phyloP scores from a whole-genome alignment of 805 yeast species.

The Teunomyces atbi region DNA sequence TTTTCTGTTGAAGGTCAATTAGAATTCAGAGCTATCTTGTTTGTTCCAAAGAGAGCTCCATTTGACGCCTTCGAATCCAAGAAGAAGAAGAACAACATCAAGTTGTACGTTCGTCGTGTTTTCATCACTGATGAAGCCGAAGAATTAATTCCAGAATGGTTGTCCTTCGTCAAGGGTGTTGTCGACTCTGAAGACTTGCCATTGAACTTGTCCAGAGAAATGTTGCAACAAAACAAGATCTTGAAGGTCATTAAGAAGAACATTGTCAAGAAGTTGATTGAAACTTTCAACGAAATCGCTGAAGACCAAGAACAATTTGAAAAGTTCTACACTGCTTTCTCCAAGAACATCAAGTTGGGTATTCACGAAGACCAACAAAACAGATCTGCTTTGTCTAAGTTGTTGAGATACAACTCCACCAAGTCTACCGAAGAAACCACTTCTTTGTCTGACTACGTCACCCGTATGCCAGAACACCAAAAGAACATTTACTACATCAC shows the following conservation, averaged over 20 bases:
- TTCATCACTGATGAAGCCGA: slow-evolving; percentile 99
- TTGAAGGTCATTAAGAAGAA: slow-evolving; percentile 99
- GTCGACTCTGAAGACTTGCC: slow-evolving; percentile 99
- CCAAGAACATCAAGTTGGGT: slow-evolving; percentile 98
- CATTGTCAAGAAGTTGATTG: slow-evolving; percentile 96
- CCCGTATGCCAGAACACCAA: slow-evolving; percentile 99
- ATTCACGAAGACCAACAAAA: slow-evolving; percentile 98
- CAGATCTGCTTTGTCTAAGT: slow-evolving; percentile 93
- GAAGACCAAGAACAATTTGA: slow-evolving; percentile 98
- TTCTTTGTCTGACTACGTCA: slow-evolving; percentile 93
- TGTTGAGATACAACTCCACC: slow-evolving; percentile 95
- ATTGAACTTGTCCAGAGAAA: slow-evolving; percentile 98
- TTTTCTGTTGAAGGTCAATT: slow-evolving; percentile 99
- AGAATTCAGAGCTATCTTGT: slow-evolving; percentile 97
- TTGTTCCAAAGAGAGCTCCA: slow-evolving; percentile 99
- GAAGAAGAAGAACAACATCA: slow-evolving; percentile 99
- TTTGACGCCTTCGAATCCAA: slow-evolving; percentile 96
- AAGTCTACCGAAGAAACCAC: slow-evolving; percentile 92
- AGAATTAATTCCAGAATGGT: slow-evolving; percentile 99
- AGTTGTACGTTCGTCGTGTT: slow-evolving; percentile 98
- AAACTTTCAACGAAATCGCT: slow-evolving; percentile 98
- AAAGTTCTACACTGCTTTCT: slow-evolving; percentile 96
- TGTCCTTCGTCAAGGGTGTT: slow-evolving; percentile 96
- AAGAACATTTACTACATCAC: slow-evolving; percentile 99
- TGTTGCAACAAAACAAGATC: slow-evolving; percentile 99